Conservation (phyloP, 495 filamentous ascomycete species). For the Bathelium albidoporum region DNA sequence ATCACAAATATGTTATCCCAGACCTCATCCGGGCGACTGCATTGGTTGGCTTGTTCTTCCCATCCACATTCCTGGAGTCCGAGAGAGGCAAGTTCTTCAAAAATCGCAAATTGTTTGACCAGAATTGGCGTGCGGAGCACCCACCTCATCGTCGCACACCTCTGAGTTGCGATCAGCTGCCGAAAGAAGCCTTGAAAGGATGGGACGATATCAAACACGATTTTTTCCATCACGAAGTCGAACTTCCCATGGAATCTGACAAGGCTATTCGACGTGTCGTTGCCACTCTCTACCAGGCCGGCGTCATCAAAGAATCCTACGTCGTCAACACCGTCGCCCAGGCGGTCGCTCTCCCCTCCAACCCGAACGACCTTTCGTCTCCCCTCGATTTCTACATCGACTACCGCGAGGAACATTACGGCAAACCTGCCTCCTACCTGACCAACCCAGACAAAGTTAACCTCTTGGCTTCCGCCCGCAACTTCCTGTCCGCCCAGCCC, state of each 20-base stretch:
- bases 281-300: conserved; percentile 37
- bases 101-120: conserved; percentile 32
- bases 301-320: conserved; percentile 30
- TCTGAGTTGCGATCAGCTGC: conserved; percentile 28
- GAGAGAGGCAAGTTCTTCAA: conserved; percentile 27
- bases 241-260: conserved; percentile 32
- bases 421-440: conserved; percentile 14
- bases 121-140: conserved; percentile 26
- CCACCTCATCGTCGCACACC: conserved; percentile 27
- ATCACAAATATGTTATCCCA: conserved; percentile 33
- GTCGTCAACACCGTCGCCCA: conserved; percentile 25
- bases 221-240: conserved; percentile 17
- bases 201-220: conserved; percentile 24
- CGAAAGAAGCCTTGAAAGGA: conserved; percentile 31
- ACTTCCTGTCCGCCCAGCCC: conserved; percentile 23
- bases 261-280: conserved; percentile 33
- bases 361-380: conserved; percentile 23
- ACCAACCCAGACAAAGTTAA: conserved; percentile 27
- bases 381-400: conserved; percentile 36
- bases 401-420: conserved; percentile 20
- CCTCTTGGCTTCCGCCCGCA: conserved; percentile 23
- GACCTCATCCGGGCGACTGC: conserved; percentile 34
- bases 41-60: conserved; percentile 36
- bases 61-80: conserved; percentile 27
- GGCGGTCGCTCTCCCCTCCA: conserved; percentile 28